Percentiles rank a stretch among this genome's conserved stretches.
These are phyloP conservation scores for Phyllostachys edulis DNA, from an alignment of 176 grass and related monocot genomes.

Conservation along the genomic window DNA sequence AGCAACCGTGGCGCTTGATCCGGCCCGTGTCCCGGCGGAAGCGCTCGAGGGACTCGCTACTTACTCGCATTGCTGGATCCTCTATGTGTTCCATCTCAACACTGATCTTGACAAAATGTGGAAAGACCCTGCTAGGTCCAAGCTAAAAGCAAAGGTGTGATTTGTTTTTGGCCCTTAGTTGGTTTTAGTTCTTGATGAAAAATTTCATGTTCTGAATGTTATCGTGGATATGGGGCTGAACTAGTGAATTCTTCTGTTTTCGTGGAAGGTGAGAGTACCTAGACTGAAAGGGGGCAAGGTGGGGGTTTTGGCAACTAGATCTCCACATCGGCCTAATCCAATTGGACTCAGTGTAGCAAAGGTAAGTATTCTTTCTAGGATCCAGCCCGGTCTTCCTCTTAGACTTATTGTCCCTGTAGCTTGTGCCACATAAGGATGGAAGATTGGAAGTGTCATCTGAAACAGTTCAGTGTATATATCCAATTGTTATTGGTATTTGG, in stretches of 20 bases:
- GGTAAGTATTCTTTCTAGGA: slow-evolving; percentile 41
- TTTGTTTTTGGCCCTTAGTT: neutral
- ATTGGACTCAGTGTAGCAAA: slow-evolving; percentile 94
- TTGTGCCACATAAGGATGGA: neutral
- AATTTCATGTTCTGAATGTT: neutral
- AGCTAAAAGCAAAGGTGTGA: slow-evolving; percentile 83
- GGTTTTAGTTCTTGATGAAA: neutral
- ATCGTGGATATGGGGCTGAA: neutral
- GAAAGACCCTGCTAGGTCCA: slow-evolving; percentile 85
- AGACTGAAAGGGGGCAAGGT: slow-evolving; percentile 88
- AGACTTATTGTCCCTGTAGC: neutral
- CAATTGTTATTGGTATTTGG: neutral
- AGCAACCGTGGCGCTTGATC: slow-evolving; percentile 64
- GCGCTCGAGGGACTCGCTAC: slow-evolving; percentile 72
- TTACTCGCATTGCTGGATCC: slow-evolving; percentile 92
- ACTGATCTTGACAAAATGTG: slow-evolving; percentile 92
- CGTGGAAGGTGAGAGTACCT: slow-evolving; percentile 84
- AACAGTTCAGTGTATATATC: neutral
- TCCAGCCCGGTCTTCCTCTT: neutral
- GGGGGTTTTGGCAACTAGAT: slow-evolving; percentile 84
- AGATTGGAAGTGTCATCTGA: neutral
- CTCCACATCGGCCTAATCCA: slow-evolving; percentile 89
- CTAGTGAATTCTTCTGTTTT: slow-evolving; percentile 12
- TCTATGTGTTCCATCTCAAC: slow-evolving; percentile 94
- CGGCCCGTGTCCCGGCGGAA: slow-evolving; percentile 51